Percentiles rank a stretch among this genome's conserved stretches.
Evolutionary conservation across 768 basidiomycete genomes (phyloP).

Genomic region (Serpula lacrymans): DNA sequence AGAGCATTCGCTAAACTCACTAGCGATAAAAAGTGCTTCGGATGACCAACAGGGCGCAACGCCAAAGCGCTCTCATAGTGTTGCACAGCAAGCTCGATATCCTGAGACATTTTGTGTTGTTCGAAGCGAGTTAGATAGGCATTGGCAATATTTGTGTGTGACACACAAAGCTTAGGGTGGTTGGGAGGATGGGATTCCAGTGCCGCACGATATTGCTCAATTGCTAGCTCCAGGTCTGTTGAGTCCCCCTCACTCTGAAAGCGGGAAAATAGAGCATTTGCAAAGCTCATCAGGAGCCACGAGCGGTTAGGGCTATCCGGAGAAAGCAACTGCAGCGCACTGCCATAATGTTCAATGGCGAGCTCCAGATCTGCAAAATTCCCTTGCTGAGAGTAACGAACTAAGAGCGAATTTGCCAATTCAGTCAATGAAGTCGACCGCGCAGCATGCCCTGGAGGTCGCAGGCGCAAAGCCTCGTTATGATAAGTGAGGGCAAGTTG

Average conservation of each 20-base stretch:
- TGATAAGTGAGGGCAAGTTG: background rate
- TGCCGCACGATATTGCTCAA: background rate
- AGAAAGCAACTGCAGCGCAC: constrained; percentile 13
- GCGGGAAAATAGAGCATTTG: constrained; percentile 16
- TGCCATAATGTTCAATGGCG: constrained; percentile 6
- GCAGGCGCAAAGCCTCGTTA: constrained; percentile 4
- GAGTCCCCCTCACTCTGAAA: background rate
- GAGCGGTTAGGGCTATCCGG: constrained; percentile 11
- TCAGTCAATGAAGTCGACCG: constrained; percentile 6
- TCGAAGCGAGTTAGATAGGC: constrained; percentile 9
- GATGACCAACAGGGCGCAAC: constrained; percentile 13
- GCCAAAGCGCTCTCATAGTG: constrained; percentile 10
- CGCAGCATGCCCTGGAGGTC: constrained; percentile 7
- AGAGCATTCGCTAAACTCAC: constrained; percentile 12
- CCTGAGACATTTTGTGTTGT: background rate
- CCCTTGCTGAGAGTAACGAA: too few relatives aligned
- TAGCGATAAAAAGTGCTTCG: constrained; percentile 3
- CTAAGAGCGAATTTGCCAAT: constrained; percentile 12
- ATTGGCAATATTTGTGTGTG: constrained; percentile 8
- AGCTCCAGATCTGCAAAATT: constrained; percentile 13
- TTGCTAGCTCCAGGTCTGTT: background rate
- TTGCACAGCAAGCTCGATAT: constrained; percentile 14
- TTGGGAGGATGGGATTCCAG: constrained; percentile 1
- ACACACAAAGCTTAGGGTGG: constrained; percentile 7
- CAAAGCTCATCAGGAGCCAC: constrained; percentile 15